Base-by-base conservation (phyloP, 2,329 filamentous ascomycete genomes). In the Mollisiaceae sp. region DNA sequence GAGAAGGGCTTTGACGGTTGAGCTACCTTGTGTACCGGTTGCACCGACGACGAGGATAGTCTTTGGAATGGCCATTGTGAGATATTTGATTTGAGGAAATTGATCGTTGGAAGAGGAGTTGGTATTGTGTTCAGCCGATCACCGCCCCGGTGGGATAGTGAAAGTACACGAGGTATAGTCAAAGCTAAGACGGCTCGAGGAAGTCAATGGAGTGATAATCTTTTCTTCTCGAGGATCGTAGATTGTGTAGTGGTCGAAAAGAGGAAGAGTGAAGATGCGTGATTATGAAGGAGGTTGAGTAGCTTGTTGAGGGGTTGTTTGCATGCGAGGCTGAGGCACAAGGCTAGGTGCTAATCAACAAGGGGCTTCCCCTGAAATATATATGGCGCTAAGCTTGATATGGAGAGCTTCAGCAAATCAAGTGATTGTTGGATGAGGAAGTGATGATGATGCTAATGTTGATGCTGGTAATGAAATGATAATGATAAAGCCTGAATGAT, bases 1-100 rank as follows among this genome's bases (percentile, higher is more conserved):
- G 88, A 79, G 60, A 20, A 80, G 71, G 32, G 71, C 72, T n/a
- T 69, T 69, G 55, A 77, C 70, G 32, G 76, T 72, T 14, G 74
- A 71, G n/a, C 74, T 68, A 24, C 77, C 77, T 73, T 79, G 77
- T 45, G 74, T 76, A 47, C 77, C 77, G 2, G 77, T 78, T 38
- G 76, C 76, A 32, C 77, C 77, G 9, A 73, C 70, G 45, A 78
- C 68, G 41, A 78, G 73, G 55, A 77, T 70, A 15, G 66, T 74
- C 56, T 72, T 70, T 2, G 77, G 75, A 20, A 50, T 50, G 12
- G 80, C 72, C 75, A 67, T 78, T 62, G 47, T 55, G 55, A 52
- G 24, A 15, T 35, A 12, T 35, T 56, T 56, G 24, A 4, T 38
- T 35, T 35, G 24, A 39, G 35, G 18, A 27, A 35, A 6, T 52